Evolutionary conservation across 176 grass and related monocot species (phyloP).

Genomic region (Triticum monococcum): DNA sequence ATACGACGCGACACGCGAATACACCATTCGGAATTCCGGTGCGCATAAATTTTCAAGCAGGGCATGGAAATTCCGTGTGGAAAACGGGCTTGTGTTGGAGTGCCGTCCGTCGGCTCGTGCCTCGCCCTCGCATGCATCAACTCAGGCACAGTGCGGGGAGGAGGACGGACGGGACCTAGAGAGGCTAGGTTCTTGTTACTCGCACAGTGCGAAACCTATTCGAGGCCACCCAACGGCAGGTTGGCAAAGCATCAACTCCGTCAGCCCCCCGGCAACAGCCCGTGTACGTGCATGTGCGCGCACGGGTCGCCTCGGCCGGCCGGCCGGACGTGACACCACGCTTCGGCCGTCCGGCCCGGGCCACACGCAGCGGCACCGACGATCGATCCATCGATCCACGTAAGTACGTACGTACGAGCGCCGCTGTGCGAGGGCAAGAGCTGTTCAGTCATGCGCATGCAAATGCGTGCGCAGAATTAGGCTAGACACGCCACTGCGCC

Average conservation of each 20-base stretch:
- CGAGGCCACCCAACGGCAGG: background rate
- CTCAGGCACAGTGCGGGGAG: background rate
- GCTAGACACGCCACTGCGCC: background rate
- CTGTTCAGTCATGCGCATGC: background rate
- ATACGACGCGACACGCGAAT: too few species aligned
- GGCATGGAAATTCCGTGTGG: too few species aligned
- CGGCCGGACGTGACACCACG: background rate
- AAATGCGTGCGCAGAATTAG: background rate
- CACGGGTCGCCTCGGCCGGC: background rate
- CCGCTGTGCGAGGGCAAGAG: background rate
- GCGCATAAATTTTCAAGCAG: too few species aligned
- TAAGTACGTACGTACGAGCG: background rate
- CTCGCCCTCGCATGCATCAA: conserved; percentile 11
- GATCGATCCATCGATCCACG: background rate
- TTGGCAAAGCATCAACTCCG: conserved; percentile 5
- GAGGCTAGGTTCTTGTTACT: background rate
- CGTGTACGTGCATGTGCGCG: too few species aligned
- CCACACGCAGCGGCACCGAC: background rate
- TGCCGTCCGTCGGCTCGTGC: background rate
- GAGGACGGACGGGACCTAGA: background rate
- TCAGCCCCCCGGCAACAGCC: background rate
- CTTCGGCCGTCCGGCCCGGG: background rate
- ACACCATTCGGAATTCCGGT: too few species aligned
- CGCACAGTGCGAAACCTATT: background rate
- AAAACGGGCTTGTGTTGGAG: too few species aligned